A percentile compares a stretch with the other conserved stretches of the same genome.
phyloP scores from a whole-genome alignment of 2,329 filamentous ascomycete genomes.

The Penicillium oxalicum region DNA sequence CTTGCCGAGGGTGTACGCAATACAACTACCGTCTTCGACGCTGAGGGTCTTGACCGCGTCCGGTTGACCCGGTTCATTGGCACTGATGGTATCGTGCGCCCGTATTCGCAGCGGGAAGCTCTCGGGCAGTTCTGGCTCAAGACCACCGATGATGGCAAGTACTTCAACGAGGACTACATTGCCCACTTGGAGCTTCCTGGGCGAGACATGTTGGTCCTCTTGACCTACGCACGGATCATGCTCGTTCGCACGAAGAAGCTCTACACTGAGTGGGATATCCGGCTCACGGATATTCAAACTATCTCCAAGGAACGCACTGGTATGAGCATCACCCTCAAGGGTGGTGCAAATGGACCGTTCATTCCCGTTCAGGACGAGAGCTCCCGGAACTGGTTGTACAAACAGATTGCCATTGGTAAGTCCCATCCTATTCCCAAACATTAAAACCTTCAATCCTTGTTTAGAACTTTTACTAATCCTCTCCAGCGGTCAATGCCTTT shows the following conservation, averaged over 20 bases:
- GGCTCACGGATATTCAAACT: constrained; percentile 90
- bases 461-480: constrained; percentile 8
- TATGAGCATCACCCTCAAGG: constrained; percentile 79
- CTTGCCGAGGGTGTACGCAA: constrained; percentile 97
- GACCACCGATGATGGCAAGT: constrained; percentile 93
- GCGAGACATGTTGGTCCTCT: constrained; percentile 82
- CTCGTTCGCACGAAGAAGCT: constrained; percentile 81
- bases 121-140: constrained; percentile 98
- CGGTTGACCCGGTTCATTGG: constrained; percentile 90
- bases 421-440: constrained; percentile 2
- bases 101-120: constrained; percentile 90
- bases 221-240: constrained; percentile 83
- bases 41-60: constrained; percentile 86
- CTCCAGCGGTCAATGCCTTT: constrained; percentile 57
- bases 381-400: constrained; percentile 60
- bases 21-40: constrained; percentile 96
- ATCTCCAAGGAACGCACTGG: constrained; percentile 96
- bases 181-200: constrained; percentile 87
- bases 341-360: constrained; percentile 89
- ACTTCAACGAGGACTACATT: constrained; percentile 96
- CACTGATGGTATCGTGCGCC: constrained; percentile 84
- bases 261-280: constrained; percentile 90
- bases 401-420: constrained; percentile 56
- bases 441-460: no score
- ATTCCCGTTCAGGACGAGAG: constrained; percentile 89